These are phyloP conservation scores for Solanum microdontum DNA, from an alignment of 257 asterid species.

Conservation along the genomic window DNA sequence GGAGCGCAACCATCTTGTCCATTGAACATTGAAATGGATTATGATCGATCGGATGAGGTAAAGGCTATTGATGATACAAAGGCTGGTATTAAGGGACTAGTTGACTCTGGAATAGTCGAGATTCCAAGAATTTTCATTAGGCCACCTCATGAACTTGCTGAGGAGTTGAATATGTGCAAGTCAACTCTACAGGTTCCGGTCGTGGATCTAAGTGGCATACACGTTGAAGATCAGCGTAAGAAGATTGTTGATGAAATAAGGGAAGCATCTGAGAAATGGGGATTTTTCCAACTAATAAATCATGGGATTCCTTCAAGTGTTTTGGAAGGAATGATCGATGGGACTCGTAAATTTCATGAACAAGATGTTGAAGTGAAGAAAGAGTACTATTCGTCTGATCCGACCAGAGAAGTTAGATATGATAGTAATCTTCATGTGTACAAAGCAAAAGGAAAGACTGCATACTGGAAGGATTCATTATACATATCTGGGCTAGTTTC, in stretches of 20 bases:
- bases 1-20: no score
- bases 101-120: conserved; percentile 12
- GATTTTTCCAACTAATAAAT: conserved; percentile 46
- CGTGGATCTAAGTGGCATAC: no score
- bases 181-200: no score
- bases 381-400: no score
- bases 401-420: conserved; percentile 24
- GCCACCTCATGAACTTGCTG: no score
- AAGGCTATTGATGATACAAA: conserved; percentile 14
- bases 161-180: no score
- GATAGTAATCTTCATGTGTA: conserved; percentile 43
- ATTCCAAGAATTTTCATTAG: no score
- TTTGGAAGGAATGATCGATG: no score
- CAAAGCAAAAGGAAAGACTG: conserved; percentile 18
- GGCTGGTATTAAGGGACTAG: conserved; percentile 12
- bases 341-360: no score
- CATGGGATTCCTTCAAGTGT: conserved; percentile 22
- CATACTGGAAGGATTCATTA: conserved; percentile 64
- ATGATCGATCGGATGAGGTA: not conserved
- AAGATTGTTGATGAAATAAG: conserved; percentile 15
- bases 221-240: conserved; percentile 4
- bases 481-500: conserved; percentile 12
- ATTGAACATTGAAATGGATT: not conserved
- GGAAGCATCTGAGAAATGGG: conserved; percentile 47
- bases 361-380: no score